Conservation (phyloP, 75 land plant genomes). For the Adiantum capillusveneris region DNA sequence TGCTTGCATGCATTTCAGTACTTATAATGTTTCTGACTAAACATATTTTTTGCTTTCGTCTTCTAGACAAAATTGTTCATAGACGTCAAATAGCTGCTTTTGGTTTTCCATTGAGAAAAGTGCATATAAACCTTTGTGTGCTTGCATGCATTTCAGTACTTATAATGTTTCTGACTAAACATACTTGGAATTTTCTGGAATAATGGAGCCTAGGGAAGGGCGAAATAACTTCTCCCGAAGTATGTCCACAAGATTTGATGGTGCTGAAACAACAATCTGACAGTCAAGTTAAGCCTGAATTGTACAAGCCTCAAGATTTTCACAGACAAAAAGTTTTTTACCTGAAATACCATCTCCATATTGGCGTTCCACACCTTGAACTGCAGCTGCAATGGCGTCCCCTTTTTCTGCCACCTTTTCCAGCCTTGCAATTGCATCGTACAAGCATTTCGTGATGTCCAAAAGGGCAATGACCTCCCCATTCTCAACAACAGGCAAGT, state of each 20-base stretch:
- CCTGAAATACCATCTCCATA: conserved; percentile 44
- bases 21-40: too few relatives aligned
- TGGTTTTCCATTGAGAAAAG: too few relatives aligned
- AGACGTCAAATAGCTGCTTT: too few relatives aligned
- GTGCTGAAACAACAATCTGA: conserved; percentile 31
- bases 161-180: too few relatives aligned
- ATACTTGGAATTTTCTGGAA: conserved; percentile 74
- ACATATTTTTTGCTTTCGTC: too few relatives aligned
- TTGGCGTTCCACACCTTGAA: conserved; percentile 85
- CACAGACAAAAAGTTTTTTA: neutral
- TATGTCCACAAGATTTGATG: conserved; percentile 63
- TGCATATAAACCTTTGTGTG: too few relatives aligned
- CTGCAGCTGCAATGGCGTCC: conserved; percentile 96
- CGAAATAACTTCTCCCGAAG: conserved; percentile 75
- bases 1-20: too few relatives aligned
- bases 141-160: too few relatives aligned
- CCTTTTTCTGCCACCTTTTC: conserved; percentile 98
- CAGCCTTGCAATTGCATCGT: conserved; percentile 98
- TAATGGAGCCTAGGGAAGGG: conserved; percentile 71
- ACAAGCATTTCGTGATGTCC: conserved; percentile 91
- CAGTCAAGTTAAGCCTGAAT: neutral
- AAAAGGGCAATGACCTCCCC: conserved; percentile 93
- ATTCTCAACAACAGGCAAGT: conserved; percentile 93
- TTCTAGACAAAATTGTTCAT: too few relatives aligned
- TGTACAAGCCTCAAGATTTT: neutral